Percentiles rank a stretch among this genome's conserved stretches.
Evolutionary conservation across 116 monocot species (phyloP).

Genomic region (Papilionanthe hybrid): DNA sequence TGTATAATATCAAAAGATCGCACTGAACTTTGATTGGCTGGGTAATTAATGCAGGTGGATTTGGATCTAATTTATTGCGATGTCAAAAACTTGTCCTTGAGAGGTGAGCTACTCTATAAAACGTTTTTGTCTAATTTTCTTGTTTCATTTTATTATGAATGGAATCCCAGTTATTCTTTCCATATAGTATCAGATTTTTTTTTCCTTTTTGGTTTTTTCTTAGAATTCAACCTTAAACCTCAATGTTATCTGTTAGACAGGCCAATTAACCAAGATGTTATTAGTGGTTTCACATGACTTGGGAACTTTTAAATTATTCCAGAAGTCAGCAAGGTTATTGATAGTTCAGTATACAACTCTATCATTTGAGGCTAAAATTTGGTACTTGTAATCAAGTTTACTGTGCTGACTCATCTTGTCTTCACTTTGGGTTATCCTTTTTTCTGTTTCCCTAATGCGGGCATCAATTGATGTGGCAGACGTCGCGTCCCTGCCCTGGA

Average conservation of each 20-base stretch:
- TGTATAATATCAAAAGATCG: not conserved
- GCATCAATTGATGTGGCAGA: too few species aligned
- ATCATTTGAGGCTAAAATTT: not conserved
- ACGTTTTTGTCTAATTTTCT: not conserved
- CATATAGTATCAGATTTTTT: not conserved
- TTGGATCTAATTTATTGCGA: slow-evolving; percentile 66
- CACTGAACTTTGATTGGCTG: slow-evolving; percentile 4
- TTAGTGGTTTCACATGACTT: not conserved
- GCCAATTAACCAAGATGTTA: not conserved
- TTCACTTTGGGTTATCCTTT: not conserved
- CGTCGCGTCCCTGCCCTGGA: too few species aligned
- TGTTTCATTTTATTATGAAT: not conserved
- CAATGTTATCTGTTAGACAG: not conserved
- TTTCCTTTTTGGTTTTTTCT: too few species aligned
- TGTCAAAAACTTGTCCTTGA: slow-evolving; percentile 57
- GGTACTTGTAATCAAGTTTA: not conserved
- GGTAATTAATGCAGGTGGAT: slow-evolving; percentile 53
- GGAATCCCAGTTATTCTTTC: not conserved
- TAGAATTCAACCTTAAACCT: not conserved
- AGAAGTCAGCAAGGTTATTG: not conserved
- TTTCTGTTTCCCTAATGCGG: not conserved
- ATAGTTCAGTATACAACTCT: not conserved
- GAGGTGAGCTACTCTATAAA: slow-evolving; percentile 39
- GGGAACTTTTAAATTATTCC: not conserved
- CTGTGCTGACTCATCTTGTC: not conserved